Conservation (phyloP, 768 basidiomycete species). For the Mycena venus region DNA sequence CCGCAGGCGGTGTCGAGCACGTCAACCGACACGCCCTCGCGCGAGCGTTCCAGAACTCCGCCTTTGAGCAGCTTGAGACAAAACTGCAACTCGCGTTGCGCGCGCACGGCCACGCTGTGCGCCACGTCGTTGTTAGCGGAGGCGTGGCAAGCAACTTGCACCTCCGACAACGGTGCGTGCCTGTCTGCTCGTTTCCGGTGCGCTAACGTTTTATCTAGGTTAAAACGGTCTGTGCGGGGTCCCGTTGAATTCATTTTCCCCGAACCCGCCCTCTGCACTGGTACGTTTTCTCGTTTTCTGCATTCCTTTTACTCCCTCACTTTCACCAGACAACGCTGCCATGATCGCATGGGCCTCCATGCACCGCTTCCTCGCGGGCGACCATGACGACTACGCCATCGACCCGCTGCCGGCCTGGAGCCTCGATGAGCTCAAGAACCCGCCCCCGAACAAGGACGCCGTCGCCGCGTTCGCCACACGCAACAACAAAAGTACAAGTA, state of each 20-base stretch:
- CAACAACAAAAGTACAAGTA: not conserved
- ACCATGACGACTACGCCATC: conserved; percentile 73
- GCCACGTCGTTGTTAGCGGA: conserved; percentile 85
- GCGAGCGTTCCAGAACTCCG: conserved; percentile 79
- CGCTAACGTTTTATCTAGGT: conserved; percentile 37
- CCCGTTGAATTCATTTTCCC: conserved; percentile 74
- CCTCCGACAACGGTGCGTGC: conserved; percentile 72
- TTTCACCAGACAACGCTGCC: conserved; percentile 85
- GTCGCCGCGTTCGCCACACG: not conserved
- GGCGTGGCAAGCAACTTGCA: conserved; percentile 92
- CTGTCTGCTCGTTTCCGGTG: not conserved
- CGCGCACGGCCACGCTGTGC: conserved; percentile 57
- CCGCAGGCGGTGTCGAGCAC: conserved; percentile 55
- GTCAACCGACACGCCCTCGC: conserved; percentile 69
- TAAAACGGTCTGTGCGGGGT: conserved; percentile 40
- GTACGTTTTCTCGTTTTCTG: conserved; percentile 53
- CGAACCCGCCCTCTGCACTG: conserved; percentile 86
- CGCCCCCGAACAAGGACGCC: not conserved
- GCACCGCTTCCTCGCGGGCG: conserved; percentile 76
- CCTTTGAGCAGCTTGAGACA: conserved; percentile 78
- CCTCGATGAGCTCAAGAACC: conserved; percentile 65
- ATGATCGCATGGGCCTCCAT: conserved; percentile 98
- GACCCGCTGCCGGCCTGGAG: conserved; percentile 82
- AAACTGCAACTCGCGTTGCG: conserved; percentile 74
- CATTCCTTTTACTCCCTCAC: not conserved